These are phyloP conservation scores for Hansenula lynferdii DNA, from an alignment of 1,139 yeast species.

Conservation along the genomic window DNA sequence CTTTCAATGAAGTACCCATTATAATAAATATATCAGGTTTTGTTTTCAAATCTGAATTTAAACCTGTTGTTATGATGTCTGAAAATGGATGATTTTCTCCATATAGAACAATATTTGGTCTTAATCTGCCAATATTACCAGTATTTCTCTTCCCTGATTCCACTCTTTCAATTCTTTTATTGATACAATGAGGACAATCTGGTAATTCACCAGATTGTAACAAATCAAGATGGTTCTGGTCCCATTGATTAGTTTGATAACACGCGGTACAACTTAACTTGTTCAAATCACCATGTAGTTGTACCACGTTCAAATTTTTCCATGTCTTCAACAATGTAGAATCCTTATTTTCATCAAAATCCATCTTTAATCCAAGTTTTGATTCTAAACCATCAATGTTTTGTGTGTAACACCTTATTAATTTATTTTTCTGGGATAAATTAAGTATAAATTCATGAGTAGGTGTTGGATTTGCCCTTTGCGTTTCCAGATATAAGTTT, in stretches of 20 bases:
- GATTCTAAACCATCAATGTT: constrained; percentile 48
- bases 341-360: constrained; percentile 12
- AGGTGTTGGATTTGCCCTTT: constrained; percentile 70
- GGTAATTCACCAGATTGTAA: constrained; percentile 37
- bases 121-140: constrained; percentile 66
- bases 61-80: constrained; percentile 69
- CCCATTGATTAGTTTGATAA: constrained; percentile 57
- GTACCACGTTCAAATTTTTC: constrained; percentile 73
- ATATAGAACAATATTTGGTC: constrained; percentile 82
- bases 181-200: constrained; percentile 49
- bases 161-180: constrained; percentile 35
- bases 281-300: constrained; percentile 86
- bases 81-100: constrained; percentile 88
- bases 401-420: constrained; percentile 80
- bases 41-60: constrained; percentile 59
- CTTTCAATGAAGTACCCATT: constrained; percentile 84
- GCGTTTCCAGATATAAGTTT: constrained; percentile 55
- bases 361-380: constrained; percentile 26
- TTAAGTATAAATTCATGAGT: constrained; percentile 75
- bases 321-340: constrained; percentile 29
- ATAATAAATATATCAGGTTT: constrained; percentile 74
- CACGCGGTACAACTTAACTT: constrained; percentile 72
- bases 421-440: constrained; percentile 59
- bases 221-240: constrained; percentile 40
- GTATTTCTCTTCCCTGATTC: constrained; percentile 69